phyloP scores from a whole-genome alignment of 768 basidiomycete species.

The Dacryopinax spathularia region DNA sequence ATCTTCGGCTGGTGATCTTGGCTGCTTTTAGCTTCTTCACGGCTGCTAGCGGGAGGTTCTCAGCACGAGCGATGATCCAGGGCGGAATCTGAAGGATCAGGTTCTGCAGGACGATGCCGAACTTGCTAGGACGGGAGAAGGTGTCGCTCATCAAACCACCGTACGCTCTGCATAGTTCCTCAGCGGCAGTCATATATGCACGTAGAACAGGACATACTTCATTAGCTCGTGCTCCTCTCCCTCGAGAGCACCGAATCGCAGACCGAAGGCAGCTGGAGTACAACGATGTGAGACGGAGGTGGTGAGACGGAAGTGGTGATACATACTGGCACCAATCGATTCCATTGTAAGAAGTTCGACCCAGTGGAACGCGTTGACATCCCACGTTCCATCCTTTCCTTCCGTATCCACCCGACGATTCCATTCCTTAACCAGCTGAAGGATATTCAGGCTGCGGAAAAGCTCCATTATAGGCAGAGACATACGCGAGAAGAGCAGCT shows the following conservation, averaged over 20 bases:
- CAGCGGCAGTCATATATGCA: neutral
- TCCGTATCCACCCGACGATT: neutral
- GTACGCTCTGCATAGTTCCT: neutral
- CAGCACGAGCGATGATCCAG: neutral
- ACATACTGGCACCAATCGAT: neutral
- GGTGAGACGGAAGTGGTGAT: neutral
- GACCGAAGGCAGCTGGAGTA: neutral
- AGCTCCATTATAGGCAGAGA: neutral
- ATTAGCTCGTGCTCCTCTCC: neutral
- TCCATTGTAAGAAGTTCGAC: neutral
- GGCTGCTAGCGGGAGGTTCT: neutral
- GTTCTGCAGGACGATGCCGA: neutral
- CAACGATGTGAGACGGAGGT: neutral
- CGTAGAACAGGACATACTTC: neutral
- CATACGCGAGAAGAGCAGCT: neutral
- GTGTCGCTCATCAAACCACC: neutral
- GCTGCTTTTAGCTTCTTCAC: neutral
- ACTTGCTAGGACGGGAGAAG: neutral
- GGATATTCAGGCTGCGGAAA: neutral
- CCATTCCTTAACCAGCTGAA: neutral
- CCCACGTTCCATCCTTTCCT: neutral
- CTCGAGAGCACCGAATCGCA: neutral
- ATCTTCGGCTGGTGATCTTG: neutral
- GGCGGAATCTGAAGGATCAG: neutral
- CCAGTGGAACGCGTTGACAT: neutral